These are phyloP conservation scores for Arabis hirsuta DNA, from an alignment of 345 rosid genomes.

Conservation along the genomic window DNA sequence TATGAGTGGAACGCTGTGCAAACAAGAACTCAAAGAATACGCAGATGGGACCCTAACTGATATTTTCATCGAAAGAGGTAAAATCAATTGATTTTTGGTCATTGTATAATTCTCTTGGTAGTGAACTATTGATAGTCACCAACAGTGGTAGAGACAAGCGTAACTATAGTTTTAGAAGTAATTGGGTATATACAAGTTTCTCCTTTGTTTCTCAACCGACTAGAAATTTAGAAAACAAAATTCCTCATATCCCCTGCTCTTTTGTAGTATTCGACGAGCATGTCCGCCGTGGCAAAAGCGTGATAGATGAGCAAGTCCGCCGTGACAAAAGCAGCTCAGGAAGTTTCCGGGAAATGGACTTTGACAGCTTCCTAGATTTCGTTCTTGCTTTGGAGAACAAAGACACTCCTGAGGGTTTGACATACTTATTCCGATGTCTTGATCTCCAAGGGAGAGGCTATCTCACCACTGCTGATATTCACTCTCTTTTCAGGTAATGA, in stretches of 20 bases:
- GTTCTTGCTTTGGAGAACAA: slow-evolving; percentile 96
- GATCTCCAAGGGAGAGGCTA: slow-evolving; percentile 91
- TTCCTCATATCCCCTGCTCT: slow-evolving; percentile 32
- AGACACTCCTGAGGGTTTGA: slow-evolving; percentile 95
- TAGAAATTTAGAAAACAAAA: background rate
- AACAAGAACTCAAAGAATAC: slow-evolving; percentile 95
- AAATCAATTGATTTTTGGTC: slow-evolving; percentile 1
- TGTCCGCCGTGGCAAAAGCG: slow-evolving; percentile 76
- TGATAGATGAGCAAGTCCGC: slow-evolving; percentile 81
- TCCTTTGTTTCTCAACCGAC: background rate
- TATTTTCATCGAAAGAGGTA: slow-evolving; percentile 96
- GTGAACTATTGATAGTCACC: background rate
- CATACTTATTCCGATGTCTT: slow-evolving; percentile 89
- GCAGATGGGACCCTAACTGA: slow-evolving; percentile 96
- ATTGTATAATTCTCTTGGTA: slow-evolving; percentile 9
- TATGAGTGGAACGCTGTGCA: slow-evolving; percentile 88
- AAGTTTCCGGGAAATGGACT: slow-evolving; percentile 93
- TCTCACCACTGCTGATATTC: slow-evolving; percentile 96
- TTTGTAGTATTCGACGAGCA: slow-evolving; percentile 90
- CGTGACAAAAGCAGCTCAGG: slow-evolving; percentile 71
- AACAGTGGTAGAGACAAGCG: slow-evolving; percentile 6
- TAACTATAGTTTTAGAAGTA: background rate
- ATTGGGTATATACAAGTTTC: background rate
- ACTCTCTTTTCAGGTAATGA: slow-evolving; percentile 91
- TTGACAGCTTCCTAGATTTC: slow-evolving; percentile 90